Evolutionary conservation across 495 filamentous ascomycete genomes (phyloP).

Genomic region (Penicillium daleae): DNA sequence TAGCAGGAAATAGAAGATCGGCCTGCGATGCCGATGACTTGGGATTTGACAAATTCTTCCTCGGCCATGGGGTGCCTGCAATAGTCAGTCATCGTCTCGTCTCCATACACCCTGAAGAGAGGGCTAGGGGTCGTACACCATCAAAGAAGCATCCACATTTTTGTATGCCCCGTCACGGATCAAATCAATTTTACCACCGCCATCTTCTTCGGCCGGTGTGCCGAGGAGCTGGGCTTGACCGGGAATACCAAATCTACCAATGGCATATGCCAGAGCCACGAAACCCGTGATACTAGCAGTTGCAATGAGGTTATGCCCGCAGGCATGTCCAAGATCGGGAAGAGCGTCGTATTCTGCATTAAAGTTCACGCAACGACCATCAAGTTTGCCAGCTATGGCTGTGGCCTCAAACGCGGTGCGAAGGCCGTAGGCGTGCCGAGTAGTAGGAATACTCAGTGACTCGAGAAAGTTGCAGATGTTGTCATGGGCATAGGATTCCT

Average conservation of each 20-base stretch:
- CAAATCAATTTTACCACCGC: slow-evolving; percentile 67
- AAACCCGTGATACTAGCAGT: slow-evolving; percentile 56
- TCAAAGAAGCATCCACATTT: slow-evolving; percentile 59
- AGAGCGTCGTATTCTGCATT: slow-evolving; percentile 50
- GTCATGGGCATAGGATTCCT: slow-evolving; percentile 57
- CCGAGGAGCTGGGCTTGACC: slow-evolving; percentile 63
- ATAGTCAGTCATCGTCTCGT: not conserved
- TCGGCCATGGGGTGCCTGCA: slow-evolving; percentile 3
- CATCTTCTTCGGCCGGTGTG: slow-evolving; percentile 67
- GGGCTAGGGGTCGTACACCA: slow-evolving; percentile 35
- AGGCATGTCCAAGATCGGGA: slow-evolving; percentile 61
- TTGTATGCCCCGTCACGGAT: slow-evolving; percentile 59
- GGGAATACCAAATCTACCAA: slow-evolving; percentile 40
- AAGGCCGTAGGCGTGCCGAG: slow-evolving; percentile 38
- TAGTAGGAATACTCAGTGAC: slow-evolving; percentile 51
- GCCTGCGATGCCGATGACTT: slow-evolving; percentile 1
- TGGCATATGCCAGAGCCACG: slow-evolving; percentile 49
- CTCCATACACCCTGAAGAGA: not conserved
- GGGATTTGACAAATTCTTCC: not conserved
- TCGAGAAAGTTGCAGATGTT: slow-evolving; percentile 51
- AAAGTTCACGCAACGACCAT: slow-evolving; percentile 32
- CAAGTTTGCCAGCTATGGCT: slow-evolving; percentile 12
- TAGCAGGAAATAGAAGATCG: slow-evolving; percentile 6
- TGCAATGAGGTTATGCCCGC: slow-evolving; percentile 67
- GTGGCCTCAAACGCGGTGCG: slow-evolving; percentile 29